Percentiles rank a stretch among this genome's conserved stretches.
Evolutionary conservation across 179 eudicot species (phyloP).

Genomic region (Beta macrorhiza): DNA sequence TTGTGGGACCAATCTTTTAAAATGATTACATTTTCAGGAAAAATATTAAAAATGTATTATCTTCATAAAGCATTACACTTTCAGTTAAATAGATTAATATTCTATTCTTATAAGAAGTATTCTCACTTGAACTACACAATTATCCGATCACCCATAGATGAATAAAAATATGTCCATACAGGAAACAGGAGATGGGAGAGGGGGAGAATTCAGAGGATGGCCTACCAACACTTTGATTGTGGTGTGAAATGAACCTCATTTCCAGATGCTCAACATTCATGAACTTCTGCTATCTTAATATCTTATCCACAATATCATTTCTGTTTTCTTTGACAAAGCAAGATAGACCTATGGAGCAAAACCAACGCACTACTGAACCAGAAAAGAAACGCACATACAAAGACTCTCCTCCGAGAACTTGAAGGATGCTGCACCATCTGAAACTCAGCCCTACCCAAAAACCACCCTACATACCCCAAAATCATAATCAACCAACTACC

Average conservation of each 20-base stretch:
- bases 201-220: conserved; percentile 19
- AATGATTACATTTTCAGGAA: no score
- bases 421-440: conserved; percentile 43
- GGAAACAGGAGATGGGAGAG: no score
- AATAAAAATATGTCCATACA: no score
- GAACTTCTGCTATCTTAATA: conserved; percentile 27
- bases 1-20: no score
- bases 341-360: not conserved
- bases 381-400: not conserved
- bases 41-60: no score
- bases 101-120: no score
- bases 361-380: conserved; percentile 4
- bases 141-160: no score
- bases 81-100: no score
- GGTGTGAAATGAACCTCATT: conserved; percentile 24
- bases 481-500: conserved; percentile 22
- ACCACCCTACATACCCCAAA: conserved; percentile 19
- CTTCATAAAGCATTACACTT: no score
- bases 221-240: conserved; percentile 33
- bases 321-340: not conserved
- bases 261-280: conserved; percentile 3
- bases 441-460: conserved; percentile 39
- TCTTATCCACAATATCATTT: conserved; percentile 32
- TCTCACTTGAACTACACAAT: no score
- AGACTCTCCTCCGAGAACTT: not conserved